These are phyloP conservation scores for Trypanosoma platydactyli DNA, from an alignment of 208 protist species.

Conservation along the genomic window DNA sequence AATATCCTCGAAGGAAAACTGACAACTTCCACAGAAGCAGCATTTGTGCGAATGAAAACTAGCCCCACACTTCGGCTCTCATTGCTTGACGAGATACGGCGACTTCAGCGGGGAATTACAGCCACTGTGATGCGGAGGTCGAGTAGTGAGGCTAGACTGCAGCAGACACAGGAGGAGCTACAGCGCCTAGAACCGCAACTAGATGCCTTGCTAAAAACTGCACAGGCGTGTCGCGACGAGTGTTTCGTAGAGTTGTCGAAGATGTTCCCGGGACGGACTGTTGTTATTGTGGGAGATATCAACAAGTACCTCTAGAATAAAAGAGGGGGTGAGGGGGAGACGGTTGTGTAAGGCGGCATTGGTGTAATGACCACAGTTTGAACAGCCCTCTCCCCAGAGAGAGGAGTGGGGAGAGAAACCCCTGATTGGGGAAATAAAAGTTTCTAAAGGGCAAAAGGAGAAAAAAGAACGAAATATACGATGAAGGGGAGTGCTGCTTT, in stretches of 20 bases:
- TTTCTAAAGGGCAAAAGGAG: no score
- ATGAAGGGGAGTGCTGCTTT: no score
- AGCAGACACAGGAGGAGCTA: slow-evolving; percentile 44
- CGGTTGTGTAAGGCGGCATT: no score
- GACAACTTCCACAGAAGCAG: slow-evolving; percentile 38
- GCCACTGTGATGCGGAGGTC: slow-evolving; percentile 29
- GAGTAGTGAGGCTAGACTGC: slow-evolving; percentile 38
- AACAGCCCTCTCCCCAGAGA: no score
- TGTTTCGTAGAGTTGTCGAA: slow-evolving; percentile 39
- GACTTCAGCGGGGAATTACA: slow-evolving; percentile 48
- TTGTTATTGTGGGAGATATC: slow-evolving; percentile 74
- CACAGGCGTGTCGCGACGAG: slow-evolving; percentile 34
- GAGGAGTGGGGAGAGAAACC: no score
- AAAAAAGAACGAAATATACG: no score
- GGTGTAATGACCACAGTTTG: no score
- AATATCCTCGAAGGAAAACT: slow-evolving; percentile 26
- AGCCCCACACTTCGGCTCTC: slow-evolving; percentile 35
- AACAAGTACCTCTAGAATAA: slow-evolving; percentile 68
- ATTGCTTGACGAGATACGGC: slow-evolving; percentile 45
- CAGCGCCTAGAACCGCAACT: slow-evolving; percentile 38
- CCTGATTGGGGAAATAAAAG: no score
- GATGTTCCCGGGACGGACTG: slow-evolving; percentile 60
- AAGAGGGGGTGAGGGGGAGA: no score
- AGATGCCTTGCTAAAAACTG: slow-evolving; percentile 24
- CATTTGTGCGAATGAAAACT: slow-evolving; percentile 60